These are phyloP conservation scores for Mikania micrantha DNA, from an alignment of 129 eudicot species.

Conservation along the genomic window DNA sequence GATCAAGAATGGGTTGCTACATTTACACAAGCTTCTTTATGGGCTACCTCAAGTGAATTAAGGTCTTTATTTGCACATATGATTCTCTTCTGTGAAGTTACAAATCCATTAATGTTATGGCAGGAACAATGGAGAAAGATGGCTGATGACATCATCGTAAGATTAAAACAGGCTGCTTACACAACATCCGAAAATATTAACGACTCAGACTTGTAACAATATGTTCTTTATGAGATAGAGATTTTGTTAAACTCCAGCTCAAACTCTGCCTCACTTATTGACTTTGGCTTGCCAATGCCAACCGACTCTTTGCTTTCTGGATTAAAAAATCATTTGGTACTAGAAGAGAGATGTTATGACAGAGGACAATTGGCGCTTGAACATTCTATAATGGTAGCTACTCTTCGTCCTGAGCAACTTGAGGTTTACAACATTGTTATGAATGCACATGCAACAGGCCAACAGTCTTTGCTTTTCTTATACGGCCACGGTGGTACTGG, in stretches of 20 bases:
- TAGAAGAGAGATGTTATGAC: not conserved
- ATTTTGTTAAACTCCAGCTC: not conserved
- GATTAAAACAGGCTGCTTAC: not conserved
- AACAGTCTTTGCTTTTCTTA: not conserved
- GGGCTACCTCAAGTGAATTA: not conserved
- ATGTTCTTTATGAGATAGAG: not conserved
- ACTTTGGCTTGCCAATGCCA: not conserved
- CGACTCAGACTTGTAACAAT: not conserved
- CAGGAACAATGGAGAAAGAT: not conserved
- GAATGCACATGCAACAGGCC: too few species aligned
- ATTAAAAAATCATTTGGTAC: not conserved
- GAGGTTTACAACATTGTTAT: too few species aligned
- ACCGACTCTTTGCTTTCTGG: not conserved
- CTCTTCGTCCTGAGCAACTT: too few species aligned
- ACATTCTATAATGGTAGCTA: too few species aligned
- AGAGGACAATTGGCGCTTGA: too few species aligned
- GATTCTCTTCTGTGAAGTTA: not conserved
- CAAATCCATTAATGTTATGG: not conserved
- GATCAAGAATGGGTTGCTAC: not conserved
- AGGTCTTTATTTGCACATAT: not conserved
- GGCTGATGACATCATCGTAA: not conserved
- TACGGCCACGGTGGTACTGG: too few species aligned
- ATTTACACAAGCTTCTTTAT: not conserved
- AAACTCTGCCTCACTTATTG: not conserved
- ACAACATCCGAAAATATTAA: not conserved